Base-by-base conservation (phyloP, 257 asterid species). In the Scutellaria galericulata region DNA sequence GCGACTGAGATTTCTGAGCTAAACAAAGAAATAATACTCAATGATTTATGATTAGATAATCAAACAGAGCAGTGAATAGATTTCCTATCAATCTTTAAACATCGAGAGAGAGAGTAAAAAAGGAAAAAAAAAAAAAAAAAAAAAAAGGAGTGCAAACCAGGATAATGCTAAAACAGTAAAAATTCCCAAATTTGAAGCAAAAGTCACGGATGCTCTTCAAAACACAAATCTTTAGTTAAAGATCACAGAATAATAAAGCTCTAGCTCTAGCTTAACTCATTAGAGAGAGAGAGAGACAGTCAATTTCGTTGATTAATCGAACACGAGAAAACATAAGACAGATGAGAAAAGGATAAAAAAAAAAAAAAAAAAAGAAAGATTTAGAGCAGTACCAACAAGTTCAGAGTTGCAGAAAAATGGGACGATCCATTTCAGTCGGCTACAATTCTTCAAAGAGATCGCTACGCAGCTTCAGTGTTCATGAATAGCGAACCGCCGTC, bases 371-470 rank as follows among this genome's bases (percentile, higher is more conserved):
- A 18, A 18, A 22, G 9, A 44, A 7, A 44, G 67, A 41, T 51
- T 61, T 1, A 63, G 74, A 63, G 58, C 56, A 47, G 48, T 77
- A 80, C 81, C 84, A 22, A 50, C 52, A 59, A 79, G 39, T 48
- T 55, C 66, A 62, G 65, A 66, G 54, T 14, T 13, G 58, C 31
- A 48, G 50, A 22, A 50, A 48, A 37, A 68, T 31, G 55, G 58
- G 75, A 15, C 62, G 60, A 59, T 80, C 15, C 69, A 63, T 18
- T 6, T 22, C 66, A 72, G 72, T 42, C 74, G 37, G 59, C 64
- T 41, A 44, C 11, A 39, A 59, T 35, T 56, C 70, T 31, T 39
- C 3, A 7, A 18, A 7, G 47, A 58, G 66, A 46, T 47, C 35
- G 55, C 15, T 63, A 42, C 5, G 42, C n/a, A 31, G 67, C 57